Conservation (phyloP, 352 stramenopile genomes). For the Saprolegnia diclina region DNA sequence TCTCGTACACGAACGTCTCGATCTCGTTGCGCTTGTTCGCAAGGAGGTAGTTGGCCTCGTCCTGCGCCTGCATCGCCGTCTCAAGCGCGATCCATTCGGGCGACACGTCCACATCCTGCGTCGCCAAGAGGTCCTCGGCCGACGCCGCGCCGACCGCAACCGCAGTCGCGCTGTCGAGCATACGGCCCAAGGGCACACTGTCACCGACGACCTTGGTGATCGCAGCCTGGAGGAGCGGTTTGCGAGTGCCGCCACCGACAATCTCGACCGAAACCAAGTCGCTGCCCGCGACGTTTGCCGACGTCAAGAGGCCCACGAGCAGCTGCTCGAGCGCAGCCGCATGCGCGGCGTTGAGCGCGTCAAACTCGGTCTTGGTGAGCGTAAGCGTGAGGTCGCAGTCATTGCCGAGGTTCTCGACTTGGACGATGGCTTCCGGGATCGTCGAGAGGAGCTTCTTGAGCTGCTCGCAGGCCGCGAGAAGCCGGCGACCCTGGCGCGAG, state of each 20-base stretch:
- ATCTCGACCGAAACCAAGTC: slow-evolving; percentile 79
- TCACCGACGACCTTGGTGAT: slow-evolving; percentile 53
- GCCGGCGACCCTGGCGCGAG: slow-evolving; percentile 76
- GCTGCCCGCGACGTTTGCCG: slow-evolving; percentile 37
- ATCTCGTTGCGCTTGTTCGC: slow-evolving; percentile 85
- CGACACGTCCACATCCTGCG: slow-evolving; percentile 32
- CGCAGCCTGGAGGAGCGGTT: slow-evolving; percentile 74
- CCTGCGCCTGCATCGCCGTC: slow-evolving; percentile 59
- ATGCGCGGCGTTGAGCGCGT: slow-evolving; percentile 53
- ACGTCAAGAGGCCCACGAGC: slow-evolving; percentile 41
- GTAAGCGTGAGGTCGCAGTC: slow-evolving; percentile 77
- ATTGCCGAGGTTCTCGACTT: slow-evolving; percentile 76
- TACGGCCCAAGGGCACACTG: slow-evolving; percentile 52
- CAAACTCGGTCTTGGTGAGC: slow-evolving; percentile 64
- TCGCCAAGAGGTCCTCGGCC: slow-evolving; percentile 31
- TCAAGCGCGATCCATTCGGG: slow-evolving; percentile 49
- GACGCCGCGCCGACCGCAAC: slow-evolving; percentile 75
- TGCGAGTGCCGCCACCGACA: slow-evolving; percentile 84
- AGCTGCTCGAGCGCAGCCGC: slow-evolving; percentile 49
- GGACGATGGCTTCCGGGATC: slow-evolving; percentile 69
- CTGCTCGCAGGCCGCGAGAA: slow-evolving; percentile 81
- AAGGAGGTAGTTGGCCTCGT: slow-evolving; percentile 61
- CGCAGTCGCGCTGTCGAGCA: slow-evolving; percentile 83
- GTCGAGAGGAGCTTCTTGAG: slow-evolving; percentile 89
- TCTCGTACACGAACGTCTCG: slow-evolving; percentile 88